phyloP scores from a whole-genome alignment of 441 rosid species.

The Gossypium gossypioides region DNA sequence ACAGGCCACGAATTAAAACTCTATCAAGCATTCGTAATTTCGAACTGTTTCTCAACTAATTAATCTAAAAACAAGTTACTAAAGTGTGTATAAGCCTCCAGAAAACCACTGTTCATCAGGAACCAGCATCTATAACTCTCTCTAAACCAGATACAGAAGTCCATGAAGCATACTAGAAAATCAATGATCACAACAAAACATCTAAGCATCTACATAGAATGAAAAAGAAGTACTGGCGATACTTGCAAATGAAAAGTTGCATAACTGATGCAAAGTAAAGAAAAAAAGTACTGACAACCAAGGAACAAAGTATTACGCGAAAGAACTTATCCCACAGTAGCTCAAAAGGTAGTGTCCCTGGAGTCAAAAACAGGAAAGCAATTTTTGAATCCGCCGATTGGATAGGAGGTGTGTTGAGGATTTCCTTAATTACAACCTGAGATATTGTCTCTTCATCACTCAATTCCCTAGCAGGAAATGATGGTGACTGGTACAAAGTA shows the following conservation, averaged over 20 bases:
- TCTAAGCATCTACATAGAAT: neutral
- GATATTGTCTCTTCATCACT: slow-evolving; percentile 52
- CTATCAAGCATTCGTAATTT: neutral
- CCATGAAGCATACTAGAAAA: neutral
- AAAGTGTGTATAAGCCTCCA: neutral
- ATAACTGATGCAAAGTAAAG: neutral
- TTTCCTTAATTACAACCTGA: slow-evolving; percentile 46
- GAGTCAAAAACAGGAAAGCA: slow-evolving; percentile 56
- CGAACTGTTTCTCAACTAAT: neutral
- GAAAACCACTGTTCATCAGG: neutral
- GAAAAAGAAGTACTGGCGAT: neutral
- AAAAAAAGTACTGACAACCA: neutral
- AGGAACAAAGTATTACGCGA: slow-evolving; percentile 30
- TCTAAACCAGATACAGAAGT: neutral
- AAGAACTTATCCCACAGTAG: slow-evolving; percentile 50
- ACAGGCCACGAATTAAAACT: neutral
- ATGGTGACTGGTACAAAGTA: slow-evolving; percentile 28
- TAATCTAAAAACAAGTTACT: neutral
- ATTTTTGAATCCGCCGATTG: slow-evolving; percentile 31
- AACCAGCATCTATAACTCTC: neutral
- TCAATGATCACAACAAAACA: neutral
- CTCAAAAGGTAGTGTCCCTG: slow-evolving; percentile 50
- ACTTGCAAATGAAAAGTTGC: slow-evolving; percentile 1
- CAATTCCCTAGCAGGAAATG: slow-evolving; percentile 38
- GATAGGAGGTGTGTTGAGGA: slow-evolving; percentile 32